Percentiles rank a stretch among this genome's conserved stretches.
phyloP scores from a whole-genome alignment of 768 basidiomycete genomes.

The Boletus tomentosulus region DNA sequence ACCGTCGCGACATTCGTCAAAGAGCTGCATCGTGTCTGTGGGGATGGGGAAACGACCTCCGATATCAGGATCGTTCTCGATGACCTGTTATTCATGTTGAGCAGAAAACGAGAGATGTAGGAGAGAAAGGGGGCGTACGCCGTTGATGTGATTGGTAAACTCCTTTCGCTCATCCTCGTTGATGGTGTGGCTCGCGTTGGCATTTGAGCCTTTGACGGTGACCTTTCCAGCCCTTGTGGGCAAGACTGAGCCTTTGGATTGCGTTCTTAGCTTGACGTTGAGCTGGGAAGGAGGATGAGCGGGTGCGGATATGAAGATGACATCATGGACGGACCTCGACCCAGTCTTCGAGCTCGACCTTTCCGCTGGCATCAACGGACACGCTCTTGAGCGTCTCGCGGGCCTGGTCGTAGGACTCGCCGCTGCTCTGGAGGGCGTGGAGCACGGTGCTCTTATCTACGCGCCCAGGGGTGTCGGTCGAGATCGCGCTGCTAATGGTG shows the following conservation, averaged over 20 bases:
- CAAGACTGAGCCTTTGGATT: slow-evolving; percentile 41
- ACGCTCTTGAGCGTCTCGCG: slow-evolving; percentile 91
- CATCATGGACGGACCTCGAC: slow-evolving; percentile 68
- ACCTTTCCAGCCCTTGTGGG: slow-evolving; percentile 82
- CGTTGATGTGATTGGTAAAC: slow-evolving; percentile 98
- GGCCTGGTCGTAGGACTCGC: slow-evolving; percentile 88
- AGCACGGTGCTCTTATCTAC: slow-evolving; percentile 80
- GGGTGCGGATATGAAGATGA: slow-evolving; percentile 14
- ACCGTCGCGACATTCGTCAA: slow-evolving; percentile 95
- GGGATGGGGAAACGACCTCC: slow-evolving; percentile 84
- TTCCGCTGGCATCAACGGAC: slow-evolving; percentile 90
- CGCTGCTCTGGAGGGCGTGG: slow-evolving; percentile 69
- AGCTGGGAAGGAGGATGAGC: slow-evolving; percentile 44
- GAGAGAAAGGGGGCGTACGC: slow-evolving; percentile 45
- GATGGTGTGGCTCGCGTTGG: slow-evolving; percentile 94
- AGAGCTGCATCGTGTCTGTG: slow-evolving; percentile 96
- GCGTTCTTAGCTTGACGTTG: slow-evolving; percentile 71
- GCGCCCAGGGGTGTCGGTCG: slow-evolving; percentile 77
- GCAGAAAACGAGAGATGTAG: background rate
- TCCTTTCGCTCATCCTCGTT: slow-evolving; percentile 94
- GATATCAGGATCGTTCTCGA: slow-evolving; percentile 87
- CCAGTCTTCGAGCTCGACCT: slow-evolving; percentile 97
- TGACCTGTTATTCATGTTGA: slow-evolving; percentile 52
- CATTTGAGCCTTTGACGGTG: slow-evolving; percentile 90
- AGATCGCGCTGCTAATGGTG: slow-evolving; percentile 50